Conservation (phyloP, 345 rosid genomes). For the Heritiera fomes region DNA sequence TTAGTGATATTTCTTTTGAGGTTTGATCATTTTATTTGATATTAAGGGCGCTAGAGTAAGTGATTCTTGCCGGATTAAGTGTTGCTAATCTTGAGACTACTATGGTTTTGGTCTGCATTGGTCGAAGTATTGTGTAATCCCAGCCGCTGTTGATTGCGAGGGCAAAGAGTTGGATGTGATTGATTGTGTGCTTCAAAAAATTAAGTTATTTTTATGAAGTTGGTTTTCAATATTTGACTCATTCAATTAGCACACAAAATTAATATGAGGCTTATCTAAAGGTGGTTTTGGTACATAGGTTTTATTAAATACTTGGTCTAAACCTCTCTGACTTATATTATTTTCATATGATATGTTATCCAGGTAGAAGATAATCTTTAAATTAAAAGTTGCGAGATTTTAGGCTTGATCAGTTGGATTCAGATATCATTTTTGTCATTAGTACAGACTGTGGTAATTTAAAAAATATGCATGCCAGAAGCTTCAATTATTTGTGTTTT, state of each 20-base stretch:
- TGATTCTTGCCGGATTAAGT: too few relatives aligned
- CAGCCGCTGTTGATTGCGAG: constrained; percentile 14
- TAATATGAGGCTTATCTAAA: not conserved
- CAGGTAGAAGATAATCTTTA: not conserved
- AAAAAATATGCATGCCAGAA: constrained; percentile 1
- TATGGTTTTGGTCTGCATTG: not conserved
- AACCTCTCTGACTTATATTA: not conserved
- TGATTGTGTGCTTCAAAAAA: not conserved
- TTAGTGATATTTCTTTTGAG: too few relatives aligned
- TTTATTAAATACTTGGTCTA: not conserved
- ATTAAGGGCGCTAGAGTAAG: too few relatives aligned
- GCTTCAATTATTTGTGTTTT: constrained; percentile 20
- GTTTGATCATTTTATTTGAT: too few relatives aligned
- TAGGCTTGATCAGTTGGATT: not conserved
- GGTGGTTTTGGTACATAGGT: not conserved
- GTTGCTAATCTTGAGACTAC: not conserved
- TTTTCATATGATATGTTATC: not conserved
- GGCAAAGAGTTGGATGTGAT: constrained; percentile 4
- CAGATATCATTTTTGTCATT: not conserved
- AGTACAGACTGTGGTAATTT: not conserved
- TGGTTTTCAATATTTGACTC: not conserved
- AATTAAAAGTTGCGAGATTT: not conserved
- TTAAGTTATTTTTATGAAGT: too few relatives aligned
- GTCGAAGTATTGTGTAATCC: not conserved
- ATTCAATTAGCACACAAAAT: not conserved